phyloP scores from a whole-genome alignment of 2,329 filamentous ascomycete species.

The Beauveria scarabaeidicola region DNA sequence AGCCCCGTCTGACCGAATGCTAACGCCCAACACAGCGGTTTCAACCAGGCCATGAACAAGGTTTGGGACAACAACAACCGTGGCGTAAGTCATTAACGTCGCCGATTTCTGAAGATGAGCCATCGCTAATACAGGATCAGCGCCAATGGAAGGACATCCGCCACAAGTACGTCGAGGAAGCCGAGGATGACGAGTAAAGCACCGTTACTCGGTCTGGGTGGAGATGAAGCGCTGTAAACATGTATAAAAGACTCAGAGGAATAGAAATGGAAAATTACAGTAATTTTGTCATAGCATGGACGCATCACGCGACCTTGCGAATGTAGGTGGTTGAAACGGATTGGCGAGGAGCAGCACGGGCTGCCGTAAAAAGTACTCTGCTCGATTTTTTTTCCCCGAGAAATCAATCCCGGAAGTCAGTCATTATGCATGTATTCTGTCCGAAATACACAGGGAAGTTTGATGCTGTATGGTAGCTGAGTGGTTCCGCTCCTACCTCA shows the following conservation, averaged over 20 bases:
- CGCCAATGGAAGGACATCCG: conserved; percentile 99
- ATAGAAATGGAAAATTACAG: conserved; percentile 8
- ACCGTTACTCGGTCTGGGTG: conserved; percentile 14
- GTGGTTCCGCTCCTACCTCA: conserved; percentile 1
- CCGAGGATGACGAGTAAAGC: conserved; percentile 54
- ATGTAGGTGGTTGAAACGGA: not conserved
- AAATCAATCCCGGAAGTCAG: no score
- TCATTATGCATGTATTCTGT: not conserved
- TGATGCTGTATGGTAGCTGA: not conserved
- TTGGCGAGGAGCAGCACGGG: not conserved
- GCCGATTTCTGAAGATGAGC: not conserved
- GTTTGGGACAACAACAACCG: conserved; percentile 88
- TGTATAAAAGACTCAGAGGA: conserved; percentile 11
- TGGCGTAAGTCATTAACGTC: conserved; percentile 58
- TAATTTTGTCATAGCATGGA: not conserved
- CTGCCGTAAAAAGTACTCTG: not conserved
- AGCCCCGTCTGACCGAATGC: conserved; percentile 16
- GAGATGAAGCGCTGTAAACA: conserved; percentile 15
- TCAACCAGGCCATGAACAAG: conserved; percentile 72
- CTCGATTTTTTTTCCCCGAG: not conserved
- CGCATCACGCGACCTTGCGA: not conserved
- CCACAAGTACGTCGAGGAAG: conserved; percentile 68
- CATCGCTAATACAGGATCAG: conserved; percentile 39
- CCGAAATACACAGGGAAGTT: not conserved
- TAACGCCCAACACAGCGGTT: conserved; percentile 53